Base-by-base conservation (phyloP, 140 eudicot species). In the Flaveria floridana region DNA sequence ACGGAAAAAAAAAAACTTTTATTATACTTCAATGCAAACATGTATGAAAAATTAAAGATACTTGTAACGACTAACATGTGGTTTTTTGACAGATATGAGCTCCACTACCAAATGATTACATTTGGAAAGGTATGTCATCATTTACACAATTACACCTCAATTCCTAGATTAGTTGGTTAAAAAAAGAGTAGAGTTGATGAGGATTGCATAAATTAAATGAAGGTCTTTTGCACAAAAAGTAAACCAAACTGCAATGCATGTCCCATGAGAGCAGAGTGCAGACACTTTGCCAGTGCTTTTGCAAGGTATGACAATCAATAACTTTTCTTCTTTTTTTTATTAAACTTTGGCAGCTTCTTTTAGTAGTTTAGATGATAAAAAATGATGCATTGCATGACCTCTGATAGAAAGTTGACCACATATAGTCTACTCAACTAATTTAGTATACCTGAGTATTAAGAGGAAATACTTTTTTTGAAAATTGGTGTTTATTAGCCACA, bases 21-120 rank as follows among this genome's bases (percentile, higher is more conserved):
- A 61, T 73, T 42, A 62, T 39, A 19, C 15, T 73, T 28, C 48
- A 51, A 52, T 51, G 13, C 64, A 50, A 50, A 28, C 52, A 30
- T 70, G 19, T 44, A 63, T 47, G 68, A 44, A 63, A 14, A 75
- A n/a, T 8, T 19, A 30, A 20, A 18, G 23, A 77, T 77, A 21
- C 61, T 64, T 74, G 50, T 59, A 20, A 71, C 42, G 63, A 79
- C 42, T 78, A 65, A 69, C 58, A 21, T 82, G 13, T 56, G 75
- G 37, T 78, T 78, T 50, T 67, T 73, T 71, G 69, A 67, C 88
- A 94, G 99, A 88, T 95, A 95, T 50, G 96, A 95, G 86, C 83
- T 95, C 25, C 99, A 95, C 80, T 95, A 91, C 71, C 99, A 95
- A 70, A 89, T 95, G 97, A 95, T 95, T 67, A 91, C 97, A 66